Conservation (phyloP, 805 yeast genomes). For the Myxozyma sirexii region DNA sequence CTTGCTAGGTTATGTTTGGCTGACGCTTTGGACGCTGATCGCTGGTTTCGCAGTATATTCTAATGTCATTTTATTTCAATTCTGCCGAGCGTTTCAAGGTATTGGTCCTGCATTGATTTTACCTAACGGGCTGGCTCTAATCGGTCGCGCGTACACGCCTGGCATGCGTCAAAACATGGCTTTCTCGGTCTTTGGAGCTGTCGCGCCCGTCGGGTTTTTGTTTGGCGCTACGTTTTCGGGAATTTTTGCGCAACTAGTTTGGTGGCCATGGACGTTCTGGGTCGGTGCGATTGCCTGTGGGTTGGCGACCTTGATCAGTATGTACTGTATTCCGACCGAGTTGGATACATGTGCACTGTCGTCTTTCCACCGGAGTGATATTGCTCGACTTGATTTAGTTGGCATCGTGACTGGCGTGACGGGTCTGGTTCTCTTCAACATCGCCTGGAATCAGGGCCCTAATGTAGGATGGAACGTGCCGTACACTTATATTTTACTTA, state of each 20-base stretch:
- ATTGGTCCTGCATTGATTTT: slow-evolving; percentile 61
- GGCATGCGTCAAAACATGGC: slow-evolving; percentile 57
- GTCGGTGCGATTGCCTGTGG: slow-evolving; percentile 48
- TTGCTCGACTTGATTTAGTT: slow-evolving; percentile 49
- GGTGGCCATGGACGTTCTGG: slow-evolving; percentile 69
- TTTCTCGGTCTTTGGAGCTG: slow-evolving; percentile 60
- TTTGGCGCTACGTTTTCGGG: slow-evolving; percentile 58
- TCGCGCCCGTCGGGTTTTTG: slow-evolving; percentile 65
- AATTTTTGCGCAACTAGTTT: slow-evolving; percentile 48
- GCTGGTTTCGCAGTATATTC: slow-evolving; percentile 61
- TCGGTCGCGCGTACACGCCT: slow-evolving; percentile 49
- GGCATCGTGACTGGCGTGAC: slow-evolving; percentile 62
- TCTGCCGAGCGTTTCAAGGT: slow-evolving; percentile 65
- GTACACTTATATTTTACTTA: slow-evolving; percentile 59
- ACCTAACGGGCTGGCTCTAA: slow-evolving; percentile 63
- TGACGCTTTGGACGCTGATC: slow-evolving; percentile 59
- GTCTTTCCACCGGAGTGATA: slow-evolving; percentile 35
- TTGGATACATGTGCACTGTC: slow-evolving; percentile 49
- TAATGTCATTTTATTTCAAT: slow-evolving; percentile 43
- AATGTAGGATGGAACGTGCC: slow-evolving; percentile 65
- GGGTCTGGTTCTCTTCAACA: slow-evolving; percentile 65
- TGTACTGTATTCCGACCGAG: slow-evolving; percentile 47
- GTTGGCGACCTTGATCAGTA: slow-evolving; percentile 42
- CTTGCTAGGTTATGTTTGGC: slow-evolving; percentile 58
- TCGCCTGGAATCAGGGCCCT: slow-evolving; percentile 78